phyloP scores from a whole-genome alignment of 2,329 filamentous ascomycete genomes.

The Trichoderma lentiforme region DNA sequence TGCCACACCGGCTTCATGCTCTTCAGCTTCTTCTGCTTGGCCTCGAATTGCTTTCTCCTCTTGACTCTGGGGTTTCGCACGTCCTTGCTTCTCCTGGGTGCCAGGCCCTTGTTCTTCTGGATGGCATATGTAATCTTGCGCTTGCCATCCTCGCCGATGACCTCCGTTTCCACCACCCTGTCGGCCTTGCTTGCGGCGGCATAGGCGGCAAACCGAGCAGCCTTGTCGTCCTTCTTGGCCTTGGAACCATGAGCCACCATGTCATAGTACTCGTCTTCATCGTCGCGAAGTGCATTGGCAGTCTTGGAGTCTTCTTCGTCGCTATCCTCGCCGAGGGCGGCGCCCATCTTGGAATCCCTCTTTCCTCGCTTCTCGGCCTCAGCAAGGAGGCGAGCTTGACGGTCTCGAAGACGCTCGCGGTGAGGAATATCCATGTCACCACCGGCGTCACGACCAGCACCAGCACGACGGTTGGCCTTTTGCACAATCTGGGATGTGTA shows the following conservation, averaged over 20 bases:
- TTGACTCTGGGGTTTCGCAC: constrained; percentile 93
- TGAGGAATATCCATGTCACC: constrained; percentile 83
- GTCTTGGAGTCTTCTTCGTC: constrained; percentile 62
- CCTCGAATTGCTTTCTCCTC: constrained; percentile 94
- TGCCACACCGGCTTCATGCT: constrained; percentile 84
- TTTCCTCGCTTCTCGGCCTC: constrained; percentile 82
- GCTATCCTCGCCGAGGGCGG: constrained; percentile 65
- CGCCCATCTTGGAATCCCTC: constrained; percentile 58
- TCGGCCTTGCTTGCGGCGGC: constrained; percentile 62
- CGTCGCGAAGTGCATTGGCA: constrained; percentile 50
- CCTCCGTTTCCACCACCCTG: constrained; percentile 61
- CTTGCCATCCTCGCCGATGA: constrained; percentile 79
- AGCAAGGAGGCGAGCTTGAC: constrained; percentile 80
- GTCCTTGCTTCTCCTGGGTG: constrained; percentile 88
- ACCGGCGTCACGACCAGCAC: constrained; percentile 68
- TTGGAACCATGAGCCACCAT: constrained; percentile 70
- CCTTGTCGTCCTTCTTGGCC: constrained; percentile 72
- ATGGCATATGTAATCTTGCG: constrained; percentile 91
- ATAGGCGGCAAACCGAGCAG: constrained; percentile 52
- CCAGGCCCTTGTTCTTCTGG: constrained; percentile 94
- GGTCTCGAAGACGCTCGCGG: constrained; percentile 81
- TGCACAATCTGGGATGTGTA: constrained; percentile 98
- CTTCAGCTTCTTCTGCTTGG: constrained; percentile 94
- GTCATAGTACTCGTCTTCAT: constrained; percentile 82
- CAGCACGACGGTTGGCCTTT: constrained; percentile 81